Evolutionary conservation across 2,329 filamentous ascomycete genomes (phyloP).

Genomic region (Fusarium sp.): DNA sequence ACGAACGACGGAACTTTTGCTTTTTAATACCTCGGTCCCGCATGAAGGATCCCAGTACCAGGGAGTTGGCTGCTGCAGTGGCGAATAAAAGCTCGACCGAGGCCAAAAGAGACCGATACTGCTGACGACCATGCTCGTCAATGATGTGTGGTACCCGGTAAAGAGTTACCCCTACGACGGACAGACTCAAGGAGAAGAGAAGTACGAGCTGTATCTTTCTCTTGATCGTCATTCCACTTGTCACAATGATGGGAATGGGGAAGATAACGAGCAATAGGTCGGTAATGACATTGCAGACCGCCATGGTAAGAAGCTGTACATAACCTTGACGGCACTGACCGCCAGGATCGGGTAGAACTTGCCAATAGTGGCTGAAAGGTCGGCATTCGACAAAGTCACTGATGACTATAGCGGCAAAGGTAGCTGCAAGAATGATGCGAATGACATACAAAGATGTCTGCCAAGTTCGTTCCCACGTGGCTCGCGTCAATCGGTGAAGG

Average conservation of each 20-base stretch:
- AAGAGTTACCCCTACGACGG: slow-evolving; percentile 81
- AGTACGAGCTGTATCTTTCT: slow-evolving; percentile 83
- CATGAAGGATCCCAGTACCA: slow-evolving; percentile 93
- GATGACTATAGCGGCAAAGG: slow-evolving; percentile 83
- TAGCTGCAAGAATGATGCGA: slow-evolving; percentile 78
- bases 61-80: slow-evolving; percentile 84
- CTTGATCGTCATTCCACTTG: slow-evolving; percentile 79
- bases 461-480: slow-evolving; percentile 84
- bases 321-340: slow-evolving; percentile 87
- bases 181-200: slow-evolving; percentile 86
- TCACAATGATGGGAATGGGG: slow-evolving; percentile 87
- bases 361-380: slow-evolving; percentile 80
- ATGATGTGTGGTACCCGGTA: slow-evolving; percentile 87
- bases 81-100: slow-evolving; percentile 92
- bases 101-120: slow-evolving; percentile 88
- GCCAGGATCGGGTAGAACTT: slow-evolving; percentile 86
- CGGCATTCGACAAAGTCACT: slow-evolving; percentile 86
- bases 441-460: slow-evolving; percentile 77
- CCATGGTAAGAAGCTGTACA: slow-evolving; percentile 89
- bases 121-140: slow-evolving; percentile 76
- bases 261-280: slow-evolving; percentile 89
- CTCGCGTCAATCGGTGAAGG: slow-evolving; percentile 83
- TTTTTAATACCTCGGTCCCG: slow-evolving; percentile 93
- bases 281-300: slow-evolving; percentile 87
- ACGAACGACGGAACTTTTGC: slow-evolving; percentile 78